Conservation (phyloP, 2,329 filamentous ascomycete genomes). For the Pestalotiopsis sp. region DNA sequence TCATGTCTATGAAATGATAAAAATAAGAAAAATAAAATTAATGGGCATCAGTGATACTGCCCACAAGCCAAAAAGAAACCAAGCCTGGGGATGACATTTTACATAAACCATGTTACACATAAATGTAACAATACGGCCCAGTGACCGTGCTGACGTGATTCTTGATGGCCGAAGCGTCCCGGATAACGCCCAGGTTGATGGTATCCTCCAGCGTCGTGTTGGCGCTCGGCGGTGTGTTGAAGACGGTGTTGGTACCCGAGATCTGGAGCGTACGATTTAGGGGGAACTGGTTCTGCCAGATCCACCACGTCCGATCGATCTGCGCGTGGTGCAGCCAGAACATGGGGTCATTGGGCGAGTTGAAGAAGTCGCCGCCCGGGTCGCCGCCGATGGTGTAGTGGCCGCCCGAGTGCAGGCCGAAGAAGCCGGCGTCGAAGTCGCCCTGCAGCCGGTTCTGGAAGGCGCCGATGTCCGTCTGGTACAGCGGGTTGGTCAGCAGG, state of each 20-base stretch:
- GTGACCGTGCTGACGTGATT: slow-evolving; percentile 12
- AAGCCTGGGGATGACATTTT: no score
- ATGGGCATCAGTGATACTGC: no score
- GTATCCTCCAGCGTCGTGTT: slow-evolving; percentile 26
- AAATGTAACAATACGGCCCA: slow-evolving; percentile 16
- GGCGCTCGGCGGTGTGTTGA: slow-evolving; percentile 22
- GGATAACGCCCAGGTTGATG: slow-evolving; percentile 20
- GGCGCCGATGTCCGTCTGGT: slow-evolving; percentile 13
- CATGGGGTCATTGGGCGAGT: slow-evolving; percentile 11
- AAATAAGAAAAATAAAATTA: no score
- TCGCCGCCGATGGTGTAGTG: slow-evolving; percentile 39
- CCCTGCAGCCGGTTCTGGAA: slow-evolving; percentile 15
- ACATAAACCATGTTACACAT: background rate
- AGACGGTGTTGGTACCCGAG: slow-evolving; percentile 24
- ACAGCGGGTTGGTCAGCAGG: slow-evolving; percentile 24
- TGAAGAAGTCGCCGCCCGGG: slow-evolving; percentile 29
- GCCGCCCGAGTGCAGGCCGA: slow-evolving; percentile 34
- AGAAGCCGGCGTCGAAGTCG: slow-evolving; percentile 9
- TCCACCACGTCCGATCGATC: slow-evolving; percentile 29
- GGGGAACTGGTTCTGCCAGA: slow-evolving; percentile 27
- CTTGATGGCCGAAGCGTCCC: slow-evolving; percentile 10
- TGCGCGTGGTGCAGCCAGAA: slow-evolving; percentile 18
- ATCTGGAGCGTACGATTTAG: slow-evolving; percentile 21
- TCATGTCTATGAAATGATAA: no score
- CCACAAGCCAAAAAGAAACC: no score